phyloP scores from a whole-genome alignment of 257 asterid species.

The Cinchona pubescens region DNA sequence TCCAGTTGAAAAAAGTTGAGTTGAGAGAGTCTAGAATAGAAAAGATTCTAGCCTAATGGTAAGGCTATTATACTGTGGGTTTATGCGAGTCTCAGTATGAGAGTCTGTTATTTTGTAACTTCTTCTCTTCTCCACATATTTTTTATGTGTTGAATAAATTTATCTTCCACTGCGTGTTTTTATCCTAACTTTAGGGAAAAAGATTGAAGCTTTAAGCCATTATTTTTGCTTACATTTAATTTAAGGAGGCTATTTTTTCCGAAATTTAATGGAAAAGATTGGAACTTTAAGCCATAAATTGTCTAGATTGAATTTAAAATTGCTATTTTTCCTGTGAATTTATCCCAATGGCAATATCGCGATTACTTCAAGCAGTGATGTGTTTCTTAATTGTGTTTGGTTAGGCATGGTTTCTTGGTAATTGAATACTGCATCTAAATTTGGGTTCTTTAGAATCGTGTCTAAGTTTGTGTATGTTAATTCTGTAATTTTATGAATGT shows the following conservation, averaged over 20 bases:
- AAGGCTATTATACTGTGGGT: too few species aligned
- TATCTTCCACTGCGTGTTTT: too few species aligned
- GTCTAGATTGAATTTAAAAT: not conserved
- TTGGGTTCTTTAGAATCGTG: not conserved
- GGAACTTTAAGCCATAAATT: not conserved
- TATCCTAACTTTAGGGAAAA: not conserved
- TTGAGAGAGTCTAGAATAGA: too few species aligned
- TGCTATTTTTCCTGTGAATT: not conserved
- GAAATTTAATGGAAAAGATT: not conserved
- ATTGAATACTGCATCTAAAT: not conserved
- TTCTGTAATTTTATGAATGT: conserved; percentile 11
- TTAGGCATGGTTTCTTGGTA: conserved; percentile 1
- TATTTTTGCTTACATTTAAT: not conserved
- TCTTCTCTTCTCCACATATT: too few species aligned
- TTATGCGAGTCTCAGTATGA: too few species aligned
- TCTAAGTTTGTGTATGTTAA: not conserved
- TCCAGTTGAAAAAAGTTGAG: too few species aligned
- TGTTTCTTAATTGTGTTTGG: not conserved
- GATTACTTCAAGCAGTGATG: not conserved
- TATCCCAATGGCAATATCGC: not conserved
- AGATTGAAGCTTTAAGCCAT: not conserved
- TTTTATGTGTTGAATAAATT: too few species aligned
- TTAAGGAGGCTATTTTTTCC: not conserved
- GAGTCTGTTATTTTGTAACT: too few species aligned
- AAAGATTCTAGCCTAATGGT: too few species aligned